phyloP scores from a whole-genome alignment of 257 asterid genomes.

The Solanum medicagineum region DNA sequence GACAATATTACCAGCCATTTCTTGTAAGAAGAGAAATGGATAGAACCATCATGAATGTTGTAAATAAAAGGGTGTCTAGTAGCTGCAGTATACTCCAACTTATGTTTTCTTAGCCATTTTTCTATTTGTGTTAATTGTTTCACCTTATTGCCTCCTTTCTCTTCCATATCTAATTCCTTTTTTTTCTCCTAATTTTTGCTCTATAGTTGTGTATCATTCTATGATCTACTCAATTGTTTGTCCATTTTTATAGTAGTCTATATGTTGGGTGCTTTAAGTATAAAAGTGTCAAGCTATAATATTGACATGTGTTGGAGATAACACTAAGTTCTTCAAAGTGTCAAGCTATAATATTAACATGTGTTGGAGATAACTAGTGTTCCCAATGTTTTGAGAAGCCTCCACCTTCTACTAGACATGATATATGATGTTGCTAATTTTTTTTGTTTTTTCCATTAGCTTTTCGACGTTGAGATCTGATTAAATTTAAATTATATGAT shows the following conservation, averaged over 20 bases:
- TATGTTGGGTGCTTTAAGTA: neutral
- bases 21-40: conserved; percentile 10
- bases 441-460: no score
- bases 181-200: no score
- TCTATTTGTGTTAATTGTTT: conserved; percentile 8
- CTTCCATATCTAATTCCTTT: neutral
- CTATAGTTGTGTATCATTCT: neutral
- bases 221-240: neutral
- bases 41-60: conserved; percentile 57
- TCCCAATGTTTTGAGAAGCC: neutral
- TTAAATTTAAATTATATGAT: no score
- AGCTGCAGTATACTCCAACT: conserved; percentile 32
- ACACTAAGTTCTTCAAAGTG: neutral
- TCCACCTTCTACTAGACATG: neutral
- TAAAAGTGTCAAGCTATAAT: neutral
- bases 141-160: neutral
- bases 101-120: conserved; percentile 54
- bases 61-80: conserved; percentile 63
- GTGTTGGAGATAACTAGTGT: neutral
- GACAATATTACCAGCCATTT: neutral
- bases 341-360: neutral
- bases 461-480: no score
- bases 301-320: neutral
- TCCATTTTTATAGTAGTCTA: neutral
- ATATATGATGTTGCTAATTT: neutral